Evolutionary conservation across 345 rosid genomes (phyloP).

Genomic region (Boechera divaricarpa): DNA sequence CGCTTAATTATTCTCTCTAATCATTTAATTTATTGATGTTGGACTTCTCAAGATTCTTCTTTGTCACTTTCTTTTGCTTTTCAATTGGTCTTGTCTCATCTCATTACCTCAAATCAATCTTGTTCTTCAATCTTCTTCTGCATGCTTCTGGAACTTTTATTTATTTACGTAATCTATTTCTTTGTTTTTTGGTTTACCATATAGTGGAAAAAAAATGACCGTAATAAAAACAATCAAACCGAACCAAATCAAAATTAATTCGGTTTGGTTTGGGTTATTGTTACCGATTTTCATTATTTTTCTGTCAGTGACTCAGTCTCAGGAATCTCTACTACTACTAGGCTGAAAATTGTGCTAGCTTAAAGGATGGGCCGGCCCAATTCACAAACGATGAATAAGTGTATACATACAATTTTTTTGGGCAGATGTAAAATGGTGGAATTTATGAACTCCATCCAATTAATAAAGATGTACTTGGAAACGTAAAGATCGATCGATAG

Average conservation of each 20-base stretch:
- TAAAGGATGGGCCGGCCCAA: conserved; percentile 7
- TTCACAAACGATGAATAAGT: not conserved
- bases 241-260: not conserved
- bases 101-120: conserved; percentile 11
- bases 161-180: not conserved
- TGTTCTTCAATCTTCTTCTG: conserved; percentile 20
- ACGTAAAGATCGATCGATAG: conserved; percentile 23
- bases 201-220: not conserved
- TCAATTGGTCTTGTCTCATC: conserved; percentile 13
- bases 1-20: conserved; percentile 30
- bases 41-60: conserved; percentile 27
- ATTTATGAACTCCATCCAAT: not conserved
- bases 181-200: not conserved
- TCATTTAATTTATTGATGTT: conserved; percentile 24
- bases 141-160: conserved; percentile 22
- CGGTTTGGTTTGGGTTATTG: not conserved
- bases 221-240: not conserved
- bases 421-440: not conserved
- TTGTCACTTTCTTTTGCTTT: conserved; percentile 23
- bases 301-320: not conserved
- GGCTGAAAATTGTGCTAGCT: not conserved
- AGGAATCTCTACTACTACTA: not conserved
- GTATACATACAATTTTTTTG: not conserved
- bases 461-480: not conserved
- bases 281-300: too few species aligned